phyloP scores from a whole-genome alignment of 2,329 filamentous ascomycete genomes.

The Orbilia javanica region DNA sequence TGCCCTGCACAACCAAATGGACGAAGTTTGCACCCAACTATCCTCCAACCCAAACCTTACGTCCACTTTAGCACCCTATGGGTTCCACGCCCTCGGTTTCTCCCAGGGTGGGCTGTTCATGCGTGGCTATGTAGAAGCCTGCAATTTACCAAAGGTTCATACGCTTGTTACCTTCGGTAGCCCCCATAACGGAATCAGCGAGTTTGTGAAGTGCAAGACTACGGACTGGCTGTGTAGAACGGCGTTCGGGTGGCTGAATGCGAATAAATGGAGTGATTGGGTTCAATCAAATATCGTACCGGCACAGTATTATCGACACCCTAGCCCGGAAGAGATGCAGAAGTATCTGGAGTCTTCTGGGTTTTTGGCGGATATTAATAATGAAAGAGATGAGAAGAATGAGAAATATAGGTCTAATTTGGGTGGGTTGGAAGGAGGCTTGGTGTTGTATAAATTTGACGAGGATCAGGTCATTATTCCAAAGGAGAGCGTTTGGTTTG shows the following conservation, averaged over 20 bases:
- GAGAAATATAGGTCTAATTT: slow-evolving; percentile 79
- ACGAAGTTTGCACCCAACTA: slow-evolving; percentile 63
- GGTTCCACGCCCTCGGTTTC: slow-evolving; percentile 77
- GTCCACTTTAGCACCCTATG: slow-evolving; percentile 22
- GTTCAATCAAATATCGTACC: slow-evolving; percentile 87
- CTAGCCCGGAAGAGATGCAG: slow-evolving; percentile 72
- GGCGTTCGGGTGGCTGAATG: slow-evolving; percentile 80
- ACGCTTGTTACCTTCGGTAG: slow-evolving; percentile 89
- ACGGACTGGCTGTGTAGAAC: slow-evolving; percentile 84
- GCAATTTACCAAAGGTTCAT: slow-evolving; percentile 79
- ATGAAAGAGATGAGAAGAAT: slow-evolving; percentile 83
- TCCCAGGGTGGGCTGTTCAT: slow-evolving; percentile 96
- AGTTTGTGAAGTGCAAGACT: slow-evolving; percentile 78
- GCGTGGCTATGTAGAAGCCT: slow-evolving; percentile 89
- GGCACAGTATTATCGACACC: slow-evolving; percentile 91
- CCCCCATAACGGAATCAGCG: slow-evolving; percentile 90
- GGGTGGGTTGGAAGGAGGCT: slow-evolving; percentile 74
- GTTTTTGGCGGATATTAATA: slow-evolving; percentile 96
- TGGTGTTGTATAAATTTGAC: slow-evolving; percentile 90
- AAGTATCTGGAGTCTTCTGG: slow-evolving; percentile 84
- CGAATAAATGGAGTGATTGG: slow-evolving; percentile 82
- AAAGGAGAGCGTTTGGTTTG: slow-evolving; percentile 91
- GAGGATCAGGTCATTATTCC: slow-evolving; percentile 88
- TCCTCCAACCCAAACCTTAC: slow-evolving; percentile 38
- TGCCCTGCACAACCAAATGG: slow-evolving; percentile 84